These are phyloP conservation scores for Xanthoconium purpureum DNA, from an alignment of 768 basidiomycete genomes.

Conservation along the genomic window DNA sequence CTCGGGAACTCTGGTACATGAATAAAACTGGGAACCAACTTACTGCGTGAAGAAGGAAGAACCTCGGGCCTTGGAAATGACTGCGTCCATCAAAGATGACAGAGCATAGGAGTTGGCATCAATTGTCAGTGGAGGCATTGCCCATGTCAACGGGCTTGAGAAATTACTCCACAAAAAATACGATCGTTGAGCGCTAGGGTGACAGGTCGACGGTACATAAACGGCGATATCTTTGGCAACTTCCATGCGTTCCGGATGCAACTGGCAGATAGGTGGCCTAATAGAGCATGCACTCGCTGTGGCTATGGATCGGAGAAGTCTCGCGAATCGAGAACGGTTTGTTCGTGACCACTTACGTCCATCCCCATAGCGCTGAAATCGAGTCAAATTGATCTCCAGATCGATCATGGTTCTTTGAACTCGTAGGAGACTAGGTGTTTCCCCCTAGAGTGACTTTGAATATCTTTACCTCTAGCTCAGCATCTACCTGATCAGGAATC, in stretches of 20 bases:
- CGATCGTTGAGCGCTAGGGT: neutral
- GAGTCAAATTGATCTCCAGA: slow-evolving; percentile 15
- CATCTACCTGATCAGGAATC: slow-evolving; percentile 32
- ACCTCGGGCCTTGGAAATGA: neutral
- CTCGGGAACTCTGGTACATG: neutral
- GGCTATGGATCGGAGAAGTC: slow-evolving; percentile 5
- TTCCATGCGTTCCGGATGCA: neutral
- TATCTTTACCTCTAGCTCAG: slow-evolving; percentile 41
- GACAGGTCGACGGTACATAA: neutral
- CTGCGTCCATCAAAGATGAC: neutral
- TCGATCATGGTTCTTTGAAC: slow-evolving; percentile 7
- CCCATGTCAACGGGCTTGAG: slow-evolving; percentile 1
- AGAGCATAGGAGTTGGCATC: neutral
- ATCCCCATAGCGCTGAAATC: neutral
- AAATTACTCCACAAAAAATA: neutral
- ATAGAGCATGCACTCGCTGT: slow-evolving; percentile 2
- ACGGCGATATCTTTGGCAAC: slow-evolving; percentile 2
- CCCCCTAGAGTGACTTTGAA: slow-evolving; percentile 37
- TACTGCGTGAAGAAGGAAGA: neutral
- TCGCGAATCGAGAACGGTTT: slow-evolving; percentile 9
- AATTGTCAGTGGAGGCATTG: neutral
- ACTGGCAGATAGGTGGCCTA: neutral
- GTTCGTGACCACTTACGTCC: neutral
- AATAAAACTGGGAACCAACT: neutral
- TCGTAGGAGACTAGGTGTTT: slow-evolving; percentile 1